Percentiles rank a stretch among this genome's conserved stretches.
phyloP scores from a whole-genome alignment of 2,329 filamentous ascomycete genomes.

The Trichoderma endophyticum region DNA sequence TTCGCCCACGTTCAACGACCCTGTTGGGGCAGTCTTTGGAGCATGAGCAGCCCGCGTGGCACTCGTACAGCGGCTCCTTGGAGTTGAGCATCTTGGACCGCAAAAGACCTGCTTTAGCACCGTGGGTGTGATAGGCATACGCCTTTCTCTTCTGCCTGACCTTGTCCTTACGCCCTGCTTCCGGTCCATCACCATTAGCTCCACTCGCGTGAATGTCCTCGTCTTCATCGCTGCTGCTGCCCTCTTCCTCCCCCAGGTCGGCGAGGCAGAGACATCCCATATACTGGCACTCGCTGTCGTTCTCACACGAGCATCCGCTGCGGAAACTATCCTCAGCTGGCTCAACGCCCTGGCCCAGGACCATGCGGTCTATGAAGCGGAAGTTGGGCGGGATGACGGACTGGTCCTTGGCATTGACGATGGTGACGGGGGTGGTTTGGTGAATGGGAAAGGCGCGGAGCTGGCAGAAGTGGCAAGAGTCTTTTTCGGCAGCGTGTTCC shows the following conservation, averaged over 20 bases:
- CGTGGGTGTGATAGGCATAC: conserved; percentile 64
- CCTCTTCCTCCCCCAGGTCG: conserved; percentile 53
- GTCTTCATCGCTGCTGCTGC: conserved; percentile 39
- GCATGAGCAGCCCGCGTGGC: conserved; percentile 69
- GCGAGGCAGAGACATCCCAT: conserved; percentile 67
- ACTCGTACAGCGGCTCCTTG: conserved; percentile 71
- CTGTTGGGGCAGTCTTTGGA: conserved; percentile 65
- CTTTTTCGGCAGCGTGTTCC: conserved; percentile 35
- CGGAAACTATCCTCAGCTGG: conserved; percentile 60
- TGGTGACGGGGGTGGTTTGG: conserved; percentile 50
- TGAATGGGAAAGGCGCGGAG: conserved; percentile 53
- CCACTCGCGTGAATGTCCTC: not conserved
- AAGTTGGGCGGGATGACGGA: conserved; percentile 60
- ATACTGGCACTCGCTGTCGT: conserved; percentile 64
- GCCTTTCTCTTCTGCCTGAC: conserved; percentile 27
- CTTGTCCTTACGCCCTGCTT: conserved; percentile 32
- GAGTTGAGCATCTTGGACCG: conserved; percentile 51
- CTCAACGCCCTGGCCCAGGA: conserved; percentile 58
- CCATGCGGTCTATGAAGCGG: conserved; percentile 62
- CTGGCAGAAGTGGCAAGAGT: conserved; percentile 60
- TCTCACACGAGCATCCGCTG: conserved; percentile 64
- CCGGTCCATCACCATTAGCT: not conserved
- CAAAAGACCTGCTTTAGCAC: conserved; percentile 50
- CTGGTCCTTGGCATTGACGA: conserved; percentile 62
- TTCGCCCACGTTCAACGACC: conserved; percentile 71